These are phyloP conservation scores for Aspergillus fumigatus DNA, from an alignment of 2,329 filamentous ascomycete genomes.

Conservation along the genomic window DNA sequence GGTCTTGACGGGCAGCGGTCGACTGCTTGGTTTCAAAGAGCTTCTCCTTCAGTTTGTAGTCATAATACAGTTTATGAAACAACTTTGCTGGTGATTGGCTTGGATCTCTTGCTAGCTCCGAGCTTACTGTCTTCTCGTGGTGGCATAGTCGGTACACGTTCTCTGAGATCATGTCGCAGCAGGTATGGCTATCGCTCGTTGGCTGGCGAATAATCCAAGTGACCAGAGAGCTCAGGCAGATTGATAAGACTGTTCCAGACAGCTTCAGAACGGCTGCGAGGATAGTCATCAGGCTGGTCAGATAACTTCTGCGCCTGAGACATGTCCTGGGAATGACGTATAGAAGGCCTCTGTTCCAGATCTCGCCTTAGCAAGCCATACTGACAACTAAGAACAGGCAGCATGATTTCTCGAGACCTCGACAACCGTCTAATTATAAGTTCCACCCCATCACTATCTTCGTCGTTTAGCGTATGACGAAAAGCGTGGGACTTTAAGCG, in stretches of 20 bases:
- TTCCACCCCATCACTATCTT: neutral
- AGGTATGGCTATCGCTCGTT: slow-evolving; percentile 10
- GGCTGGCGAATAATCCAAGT: slow-evolving; percentile 11
- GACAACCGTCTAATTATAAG: neutral
- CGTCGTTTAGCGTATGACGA: neutral
- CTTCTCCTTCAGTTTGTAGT: slow-evolving; percentile 23
- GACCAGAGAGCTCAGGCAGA: slow-evolving; percentile 2
- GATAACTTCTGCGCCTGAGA: neutral
- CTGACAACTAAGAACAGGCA: neutral
- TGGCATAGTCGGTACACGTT: slow-evolving; percentile 52
- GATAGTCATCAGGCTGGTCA: neutral
- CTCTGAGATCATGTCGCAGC: slow-evolving; percentile 38
- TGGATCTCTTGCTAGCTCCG: slow-evolving; percentile 52
- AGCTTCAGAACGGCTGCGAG: slow-evolving; percentile 4
- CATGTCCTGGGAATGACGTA: neutral
- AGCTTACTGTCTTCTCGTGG: slow-evolving; percentile 52
- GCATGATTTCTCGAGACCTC: neutral
- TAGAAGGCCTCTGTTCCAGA: slow-evolving; percentile 15
- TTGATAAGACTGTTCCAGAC: neutral
- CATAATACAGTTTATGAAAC: slow-evolving; percentile 53
- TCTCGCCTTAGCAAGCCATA: neutral
- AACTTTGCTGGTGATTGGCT: slow-evolving; percentile 50
- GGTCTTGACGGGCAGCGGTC: slow-evolving; percentile 30
- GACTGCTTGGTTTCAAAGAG: slow-evolving; percentile 18
- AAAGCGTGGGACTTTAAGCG: neutral